phyloP scores from a whole-genome alignment of 1,139 yeast species.

The Kurtzmaniella natalensis region DNA sequence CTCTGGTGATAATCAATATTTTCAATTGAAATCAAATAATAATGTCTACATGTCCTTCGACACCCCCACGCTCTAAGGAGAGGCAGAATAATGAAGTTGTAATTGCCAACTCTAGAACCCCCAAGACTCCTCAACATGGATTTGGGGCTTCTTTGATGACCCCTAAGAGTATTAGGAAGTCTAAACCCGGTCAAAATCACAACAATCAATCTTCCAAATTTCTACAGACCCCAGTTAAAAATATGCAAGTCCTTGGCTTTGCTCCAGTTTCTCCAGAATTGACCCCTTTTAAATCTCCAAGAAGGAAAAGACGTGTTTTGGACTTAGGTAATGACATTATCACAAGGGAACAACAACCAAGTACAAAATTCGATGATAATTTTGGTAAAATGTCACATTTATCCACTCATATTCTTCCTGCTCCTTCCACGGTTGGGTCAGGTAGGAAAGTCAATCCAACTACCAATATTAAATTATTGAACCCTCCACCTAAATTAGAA shows the following conservation, averaged over 20 bases:
- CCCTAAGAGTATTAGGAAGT: conserved; percentile 1
- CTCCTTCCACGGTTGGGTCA: conserved; percentile 40
- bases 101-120: conserved; percentile 2
- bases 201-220: not conserved
- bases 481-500: conserved; percentile 14
- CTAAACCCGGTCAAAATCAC: too few relatives aligned
- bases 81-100: not conserved
- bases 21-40: too few relatives aligned
- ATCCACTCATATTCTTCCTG: conserved; percentile 33
- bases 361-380: not conserved
- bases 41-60: conserved; percentile 5
- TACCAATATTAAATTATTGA: conserved; percentile 10
- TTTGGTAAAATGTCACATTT: conserved; percentile 8
- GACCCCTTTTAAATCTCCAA: conserved; percentile 33
- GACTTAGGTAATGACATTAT: conserved; percentile 5
- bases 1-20: too few relatives aligned
- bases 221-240: not conserved
- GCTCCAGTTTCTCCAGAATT: conserved; percentile 30
- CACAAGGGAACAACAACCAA: too few relatives aligned
- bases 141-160: not conserved
- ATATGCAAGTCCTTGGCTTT: conserved; percentile 1
- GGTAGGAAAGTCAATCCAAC: conserved; percentile 22
- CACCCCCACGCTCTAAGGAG: conserved; percentile 6
- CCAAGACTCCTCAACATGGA: conserved; percentile 4
- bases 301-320: conserved; percentile 11